These are phyloP conservation scores for Noccaea bulbosa DNA, from an alignment of 345 rosid species.

Conservation along the genomic window DNA sequence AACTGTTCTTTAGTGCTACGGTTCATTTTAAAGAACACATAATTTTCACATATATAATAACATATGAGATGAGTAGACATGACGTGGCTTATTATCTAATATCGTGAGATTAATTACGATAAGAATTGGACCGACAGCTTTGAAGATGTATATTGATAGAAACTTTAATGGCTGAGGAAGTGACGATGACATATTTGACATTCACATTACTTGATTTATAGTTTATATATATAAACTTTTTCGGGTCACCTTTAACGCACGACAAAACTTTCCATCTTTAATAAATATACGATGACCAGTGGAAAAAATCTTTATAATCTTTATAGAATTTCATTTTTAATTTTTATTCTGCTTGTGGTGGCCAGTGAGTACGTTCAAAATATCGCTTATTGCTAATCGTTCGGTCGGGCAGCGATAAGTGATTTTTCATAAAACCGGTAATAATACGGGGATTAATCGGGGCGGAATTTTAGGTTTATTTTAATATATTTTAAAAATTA, in stretches of 20 bases:
- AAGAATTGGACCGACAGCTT: constrained; percentile 42
- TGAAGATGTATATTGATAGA: constrained; percentile 2
- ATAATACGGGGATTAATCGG: no score
- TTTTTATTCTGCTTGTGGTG: constrained; percentile 1
- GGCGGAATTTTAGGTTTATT: no score
- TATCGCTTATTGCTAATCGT: no score
- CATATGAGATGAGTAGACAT: neutral
- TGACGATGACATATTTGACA: constrained; percentile 37
- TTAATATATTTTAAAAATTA: no score
- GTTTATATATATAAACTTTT: neutral
- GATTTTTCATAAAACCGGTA: no score
- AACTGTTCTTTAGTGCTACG: neutral
- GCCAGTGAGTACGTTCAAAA: no score
- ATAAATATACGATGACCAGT: constrained; percentile 14
- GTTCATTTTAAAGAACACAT: neutral
- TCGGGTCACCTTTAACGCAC: neutral
- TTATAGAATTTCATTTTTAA: neutral
- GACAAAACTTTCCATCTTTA: constrained; percentile 28
- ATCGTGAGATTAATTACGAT: constrained; percentile 28
- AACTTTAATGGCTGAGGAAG: constrained; percentile 26
- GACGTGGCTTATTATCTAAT: constrained; percentile 15
- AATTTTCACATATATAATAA: no score
- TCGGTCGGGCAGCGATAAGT: no score
- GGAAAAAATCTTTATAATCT: neutral
- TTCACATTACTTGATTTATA: constrained; percentile 29